Evolutionary conservation across 1,284 basidiomycete species (phyloP).

Genomic region (Ganoderma meredithae): DNA sequence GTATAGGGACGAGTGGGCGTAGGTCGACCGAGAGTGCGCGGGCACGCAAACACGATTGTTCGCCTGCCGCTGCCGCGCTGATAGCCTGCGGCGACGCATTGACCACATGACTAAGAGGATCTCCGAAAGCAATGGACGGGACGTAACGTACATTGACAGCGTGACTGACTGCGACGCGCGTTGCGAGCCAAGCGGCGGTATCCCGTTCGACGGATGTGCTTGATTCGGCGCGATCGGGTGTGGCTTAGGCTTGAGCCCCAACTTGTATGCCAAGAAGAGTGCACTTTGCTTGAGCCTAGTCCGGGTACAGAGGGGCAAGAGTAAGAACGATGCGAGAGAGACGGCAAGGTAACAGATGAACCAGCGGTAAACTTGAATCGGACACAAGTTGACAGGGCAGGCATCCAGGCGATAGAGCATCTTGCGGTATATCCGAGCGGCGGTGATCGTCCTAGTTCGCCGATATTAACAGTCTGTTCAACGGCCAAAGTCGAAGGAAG

Average conservation of each 20-base stretch:
- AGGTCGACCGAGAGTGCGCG: constrained; percentile 26
- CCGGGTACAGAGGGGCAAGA: too few relatives aligned
- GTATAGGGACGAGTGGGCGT: constrained; percentile 28
- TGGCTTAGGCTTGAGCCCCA: not conserved
- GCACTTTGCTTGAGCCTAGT: not conserved
- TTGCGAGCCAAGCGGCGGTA: not conserved
- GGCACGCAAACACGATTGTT: constrained; percentile 3
- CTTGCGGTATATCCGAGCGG: constrained; percentile 21
- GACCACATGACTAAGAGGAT: not conserved
- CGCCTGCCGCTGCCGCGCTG: not conserved
- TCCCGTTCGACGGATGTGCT: not conserved
- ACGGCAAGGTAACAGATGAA: not conserved
- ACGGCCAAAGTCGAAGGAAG: not conserved
- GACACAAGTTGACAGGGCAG: constrained; percentile 12
- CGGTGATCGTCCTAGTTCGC: constrained; percentile 9
- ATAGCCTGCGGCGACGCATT: not conserved
- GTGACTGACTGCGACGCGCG: not conserved
- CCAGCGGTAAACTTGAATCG: not conserved
- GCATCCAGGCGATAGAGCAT: constrained; percentile 15
- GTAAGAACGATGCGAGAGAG: not conserved
- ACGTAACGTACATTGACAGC: not conserved
- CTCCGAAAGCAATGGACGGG: not conserved
- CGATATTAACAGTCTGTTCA: not conserved
- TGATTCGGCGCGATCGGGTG: not conserved
- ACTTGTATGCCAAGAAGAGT: not conserved